Conservation (phyloP, 1,284 basidiomycete genomes). For the Trichosporon asahii region DNA sequence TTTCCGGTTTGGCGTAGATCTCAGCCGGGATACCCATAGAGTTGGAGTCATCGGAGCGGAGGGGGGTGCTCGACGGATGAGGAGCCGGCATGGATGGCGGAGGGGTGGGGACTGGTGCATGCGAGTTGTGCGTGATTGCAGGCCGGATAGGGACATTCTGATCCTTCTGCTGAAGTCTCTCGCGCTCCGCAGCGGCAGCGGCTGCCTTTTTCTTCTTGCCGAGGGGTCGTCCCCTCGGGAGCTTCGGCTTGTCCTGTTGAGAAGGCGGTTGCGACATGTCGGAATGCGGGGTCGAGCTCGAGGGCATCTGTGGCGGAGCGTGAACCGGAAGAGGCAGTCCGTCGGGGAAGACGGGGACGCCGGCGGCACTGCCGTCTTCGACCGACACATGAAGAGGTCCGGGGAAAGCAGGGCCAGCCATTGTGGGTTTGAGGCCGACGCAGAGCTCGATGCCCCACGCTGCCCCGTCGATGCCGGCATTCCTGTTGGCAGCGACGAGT, state of each 20-base stretch:
- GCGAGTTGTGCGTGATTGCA: neutral
- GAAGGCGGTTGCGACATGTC: neutral
- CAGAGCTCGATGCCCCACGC: slow-evolving; percentile 47
- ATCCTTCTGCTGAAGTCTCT: neutral
- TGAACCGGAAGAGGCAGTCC: slow-evolving; percentile 3
- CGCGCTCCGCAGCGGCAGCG: neutral
- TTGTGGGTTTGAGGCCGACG: slow-evolving; percentile 35
- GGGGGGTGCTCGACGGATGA: neutral
- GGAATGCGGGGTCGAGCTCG: slow-evolving; percentile 10
- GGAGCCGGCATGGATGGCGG: neutral
- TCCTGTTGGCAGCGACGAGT: slow-evolving; percentile 25
- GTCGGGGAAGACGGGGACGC: neutral
- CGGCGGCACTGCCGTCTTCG: slow-evolving; percentile 15
- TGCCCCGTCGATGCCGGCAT: slow-evolving; percentile 14
- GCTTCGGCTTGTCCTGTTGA: slow-evolving; percentile 1
- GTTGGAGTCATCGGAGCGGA: neutral
- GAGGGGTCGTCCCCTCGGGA: neutral
- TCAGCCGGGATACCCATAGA: neutral
- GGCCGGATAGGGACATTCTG: neutral
- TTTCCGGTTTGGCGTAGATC: slow-evolving; percentile 25
- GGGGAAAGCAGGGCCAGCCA: slow-evolving; percentile 10
- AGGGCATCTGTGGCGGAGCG: neutral
- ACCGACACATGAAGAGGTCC: slow-evolving; percentile 21
- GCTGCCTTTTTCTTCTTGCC: slow-evolving; percentile 6
- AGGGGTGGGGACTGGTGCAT: neutral